These are phyloP conservation scores for Sporothrix pallida DNA, from an alignment of 2,329 filamentous ascomycete genomes.

Conservation along the genomic window DNA sequence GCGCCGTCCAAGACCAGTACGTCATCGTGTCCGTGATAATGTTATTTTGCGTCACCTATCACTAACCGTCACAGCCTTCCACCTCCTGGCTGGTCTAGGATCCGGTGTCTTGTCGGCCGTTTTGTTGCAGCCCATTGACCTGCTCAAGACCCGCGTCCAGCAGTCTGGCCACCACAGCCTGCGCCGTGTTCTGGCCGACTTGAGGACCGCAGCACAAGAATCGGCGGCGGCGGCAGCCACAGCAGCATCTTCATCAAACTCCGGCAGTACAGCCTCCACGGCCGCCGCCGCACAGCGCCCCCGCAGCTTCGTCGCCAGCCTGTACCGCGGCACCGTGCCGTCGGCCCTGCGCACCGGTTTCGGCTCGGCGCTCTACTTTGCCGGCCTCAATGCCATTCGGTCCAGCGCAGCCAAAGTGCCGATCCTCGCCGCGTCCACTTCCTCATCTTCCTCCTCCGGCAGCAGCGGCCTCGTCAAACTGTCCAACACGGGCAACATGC, in stretches of 20 bases:
- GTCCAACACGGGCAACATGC: conserved; percentile 81
- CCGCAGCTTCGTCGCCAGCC: conserved; percentile 54
- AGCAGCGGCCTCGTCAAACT: conserved; percentile 82
- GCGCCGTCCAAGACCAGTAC: conserved; percentile 46
- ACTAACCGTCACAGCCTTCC: conserved; percentile 63
- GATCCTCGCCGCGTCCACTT: conserved; percentile 42
- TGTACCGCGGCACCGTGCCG: conserved; percentile 93
- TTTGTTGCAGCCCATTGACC: conserved; percentile 90
- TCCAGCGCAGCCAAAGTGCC: conserved; percentile 62
- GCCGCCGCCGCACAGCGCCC: conserved; percentile 30
- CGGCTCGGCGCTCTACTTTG: conserved; percentile 93
- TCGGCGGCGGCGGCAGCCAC: not conserved
- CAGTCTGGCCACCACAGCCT: conserved; percentile 78
- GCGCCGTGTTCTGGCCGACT: conserved; percentile 68
- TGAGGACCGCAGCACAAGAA: conserved; percentile 55
- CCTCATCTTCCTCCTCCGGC: conserved; percentile 30
- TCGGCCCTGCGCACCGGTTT: conserved; percentile 93
- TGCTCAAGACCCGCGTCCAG: conserved; percentile 95
- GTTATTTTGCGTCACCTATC: too few relatives aligned
- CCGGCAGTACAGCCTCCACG: not conserved
- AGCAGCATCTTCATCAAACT: not conserved
- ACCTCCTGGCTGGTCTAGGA: conserved; percentile 85
- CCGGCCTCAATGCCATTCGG: conserved; percentile 78
- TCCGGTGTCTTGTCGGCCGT: conserved; percentile 89
- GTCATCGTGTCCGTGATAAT: conserved; percentile 16